Evolutionary conservation across 805 yeast species (phyloP), one percentile per base, ranked within the genome.

Genomic region (Torulaspora gathmanii): DNA sequence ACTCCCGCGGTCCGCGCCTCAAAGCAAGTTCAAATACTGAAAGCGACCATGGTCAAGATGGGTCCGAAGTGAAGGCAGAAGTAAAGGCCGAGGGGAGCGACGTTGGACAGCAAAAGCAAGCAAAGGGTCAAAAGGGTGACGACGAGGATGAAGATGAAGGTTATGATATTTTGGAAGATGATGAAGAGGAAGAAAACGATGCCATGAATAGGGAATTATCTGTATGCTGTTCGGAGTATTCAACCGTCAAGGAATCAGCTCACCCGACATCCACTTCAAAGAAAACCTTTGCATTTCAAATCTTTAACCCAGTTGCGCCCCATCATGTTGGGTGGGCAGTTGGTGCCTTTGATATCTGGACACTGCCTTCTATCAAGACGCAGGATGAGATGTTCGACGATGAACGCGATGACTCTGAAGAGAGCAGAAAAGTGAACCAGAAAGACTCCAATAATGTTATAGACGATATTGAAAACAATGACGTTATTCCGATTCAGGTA

Each of bases 291-390:
- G 73, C 80, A 16, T 91, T 82, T 72, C 79, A 82, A 12, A 69
- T 86, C 7, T 82, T 82, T 58, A 86, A 82, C 44, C 96, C 98
- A 0, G 84, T 88, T 1, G 83, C 95, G 29, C 87, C 99, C 0
- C 97, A 90, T 54, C 97, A 91, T 64, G 73, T 93, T 16, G 98
- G 98, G 0, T 93, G 95, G 82, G 90, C 95, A 0, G 78, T 89
- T 3, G 99, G 98, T 0, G 83, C 95, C 2, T 93, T 91, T 62
- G 81, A 82, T 33, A 77, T 77, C 67, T 23, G 69, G 60, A 52
- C 46, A n/a, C 38, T 64, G 23, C 68, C 68, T 2, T 46, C 56
- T n/a, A 33, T 62, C 3, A 37, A 50, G 3, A 36, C 47, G 10
- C 42, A 50, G 23, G 52, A 49, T n/a, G 58, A 54, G 3, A 33